These are phyloP conservation scores for Luffa aegyptiaca DNA, from an alignment of 306 rosid species.

Conservation along the genomic window DNA sequence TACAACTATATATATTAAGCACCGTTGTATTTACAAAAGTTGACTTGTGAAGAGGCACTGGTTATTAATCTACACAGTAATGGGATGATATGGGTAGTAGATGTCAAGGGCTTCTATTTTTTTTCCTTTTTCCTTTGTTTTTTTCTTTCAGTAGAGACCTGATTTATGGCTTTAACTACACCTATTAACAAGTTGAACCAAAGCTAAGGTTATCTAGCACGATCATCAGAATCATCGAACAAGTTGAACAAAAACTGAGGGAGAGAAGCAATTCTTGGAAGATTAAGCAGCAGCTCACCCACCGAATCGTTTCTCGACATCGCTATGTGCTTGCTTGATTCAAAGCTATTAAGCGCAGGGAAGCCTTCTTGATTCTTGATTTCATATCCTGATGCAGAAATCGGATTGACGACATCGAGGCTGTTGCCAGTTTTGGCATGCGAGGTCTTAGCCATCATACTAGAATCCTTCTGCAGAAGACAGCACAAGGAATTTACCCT, in stretches of 20 bases:
- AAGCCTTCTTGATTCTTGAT: conserved; percentile 22
- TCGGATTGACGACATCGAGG: conserved; percentile 5
- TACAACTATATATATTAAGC: not conserved
- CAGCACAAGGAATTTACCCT: conserved; percentile 78
- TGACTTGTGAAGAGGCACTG: not conserved
- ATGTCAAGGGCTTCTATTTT: not conserved
- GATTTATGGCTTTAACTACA: not conserved
- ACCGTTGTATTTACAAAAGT: not conserved
- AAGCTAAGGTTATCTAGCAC: not conserved
- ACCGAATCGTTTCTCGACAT: conserved; percentile 83
- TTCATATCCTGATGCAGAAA: not conserved
- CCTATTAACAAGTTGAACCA: not conserved
- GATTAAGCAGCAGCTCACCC: conserved; percentile 65
- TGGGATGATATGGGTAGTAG: not conserved
- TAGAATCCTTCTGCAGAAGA: conserved; percentile 68
- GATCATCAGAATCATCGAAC: conserved; percentile 54
- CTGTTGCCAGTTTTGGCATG: conserved; percentile 13
- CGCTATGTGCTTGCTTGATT: conserved; percentile 30
- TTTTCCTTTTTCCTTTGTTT: not conserved
- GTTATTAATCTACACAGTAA: not conserved
- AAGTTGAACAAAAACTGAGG: conserved; percentile 64
- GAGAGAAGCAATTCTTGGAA: conserved; percentile 64
- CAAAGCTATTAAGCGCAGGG: conserved; percentile 1
- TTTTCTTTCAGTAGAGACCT: not conserved
- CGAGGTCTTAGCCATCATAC: conserved; percentile 22